Evolutionary conservation across 768 basidiomycete genomes (phyloP), one percentile per base, ranked within the genome.

Genomic region (Amanita brunnescens): DNA sequence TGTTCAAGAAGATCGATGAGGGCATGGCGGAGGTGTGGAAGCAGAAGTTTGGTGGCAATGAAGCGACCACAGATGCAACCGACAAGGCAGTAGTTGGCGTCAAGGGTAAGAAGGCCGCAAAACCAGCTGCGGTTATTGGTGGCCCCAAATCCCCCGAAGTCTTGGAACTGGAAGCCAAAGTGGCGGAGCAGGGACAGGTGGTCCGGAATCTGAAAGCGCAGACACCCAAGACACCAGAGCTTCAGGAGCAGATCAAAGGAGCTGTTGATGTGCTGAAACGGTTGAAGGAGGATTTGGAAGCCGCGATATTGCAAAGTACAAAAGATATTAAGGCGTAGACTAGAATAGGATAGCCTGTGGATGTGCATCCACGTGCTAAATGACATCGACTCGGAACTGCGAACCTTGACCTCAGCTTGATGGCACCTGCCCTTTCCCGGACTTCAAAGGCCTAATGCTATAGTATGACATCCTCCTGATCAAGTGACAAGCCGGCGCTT

Each of bases 1-100:
- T 99, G 55, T 99, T 99, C 74, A 90, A 86, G 70, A 85, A 81
- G 65, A 96, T 99, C 54, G 91, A 96, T 53, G 90, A 95, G 60
- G 85, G 79, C 62, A 86, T 85, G 85, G 85, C 83, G 21, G 85
- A 91, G 26, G 76, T 79, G 5, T 98, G 87, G 85, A 77, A 84
- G 58, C 67, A 66, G 42, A 81, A 80, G 64, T 99, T 93, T 59
- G 86, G 86, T 2, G 95, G 95, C 6, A 62, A 59, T 8, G 76
- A 71, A 53, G 35, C 39, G 18, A 14, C 29, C 23, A 23, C 49
- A 30, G 26, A 23, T 6, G 7, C 18, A 20, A 16, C 10, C 3
- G 26, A 29, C 26, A 29, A 29, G 7, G 43, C 23, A 26, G 43
- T 8, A 16, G 29, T 13, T 45, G 46, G 39, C 21, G 40, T 32